Base-by-base conservation (phyloP, 805 yeast genomes). In the Yamadazyma phyllophila region DNA sequence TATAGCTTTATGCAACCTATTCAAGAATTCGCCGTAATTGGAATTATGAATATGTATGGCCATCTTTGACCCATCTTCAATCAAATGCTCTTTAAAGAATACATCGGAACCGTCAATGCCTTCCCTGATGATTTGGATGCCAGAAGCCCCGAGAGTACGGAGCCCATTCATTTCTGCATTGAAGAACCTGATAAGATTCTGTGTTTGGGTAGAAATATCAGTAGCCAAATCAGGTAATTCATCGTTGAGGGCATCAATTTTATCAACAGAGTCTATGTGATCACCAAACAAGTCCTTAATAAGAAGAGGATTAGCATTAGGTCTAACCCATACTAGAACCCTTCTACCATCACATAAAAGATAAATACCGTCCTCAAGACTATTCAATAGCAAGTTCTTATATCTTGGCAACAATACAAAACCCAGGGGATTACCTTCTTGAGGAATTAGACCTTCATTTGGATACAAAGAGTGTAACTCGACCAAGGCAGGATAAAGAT, bases 401-500 rank as follows among this genome's bases (percentile, higher is more conserved):
- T 66, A 76, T 51, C 51, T 66, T 2, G 85, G 96, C 52, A 74
- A 56, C n/a, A 55, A 63, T 60, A 80, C 77, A 49, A 63, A 44
- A 60, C 76, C 53, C 55, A 69, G 65, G 38, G 65, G 65, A 51
- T 77, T 78, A 24, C 59, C 66, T 13, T 47, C 56, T 4, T 50
- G 41, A 1, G 59, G 59, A 12, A 53, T 40, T 36, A 58, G 30
- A 7, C 71, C 81, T 50, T 88, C 96, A 1, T 67, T 68, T 8
- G 78, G 84, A 2, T 66, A 65, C 47, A 88, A 63, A 2, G 78
- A 73, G 60, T 90, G 96, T 20, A 92, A 62, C 33, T 86, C 87
- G 27, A 86, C 73, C 45, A 92, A 69, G 9, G 85, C 81, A 1
- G 99, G 98, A 58, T 91, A 94, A 32, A 94, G 71, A 50, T 80